These are phyloP conservation scores for Podospora bellae-mahoneyi DNA, from an alignment of 495 filamentous ascomycete species.

Conservation along the genomic window DNA sequence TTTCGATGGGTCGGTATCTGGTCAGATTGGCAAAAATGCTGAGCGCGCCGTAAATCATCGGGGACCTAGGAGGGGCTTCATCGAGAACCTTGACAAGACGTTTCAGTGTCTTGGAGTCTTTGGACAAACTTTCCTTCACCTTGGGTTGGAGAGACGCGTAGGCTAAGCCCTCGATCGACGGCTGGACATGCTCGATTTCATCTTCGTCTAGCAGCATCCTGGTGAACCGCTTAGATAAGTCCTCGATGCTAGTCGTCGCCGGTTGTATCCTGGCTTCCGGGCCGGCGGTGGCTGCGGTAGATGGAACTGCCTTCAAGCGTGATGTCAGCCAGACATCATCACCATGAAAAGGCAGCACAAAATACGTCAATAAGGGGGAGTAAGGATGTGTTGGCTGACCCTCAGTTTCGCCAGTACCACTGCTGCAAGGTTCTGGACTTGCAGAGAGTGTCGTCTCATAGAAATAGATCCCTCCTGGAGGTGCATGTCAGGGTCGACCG, in stretches of 20 bases:
- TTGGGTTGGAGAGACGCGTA: slow-evolving; percentile 79
- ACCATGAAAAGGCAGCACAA: slow-evolving; percentile 18
- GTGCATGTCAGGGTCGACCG: slow-evolving; percentile 36
- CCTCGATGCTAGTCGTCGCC: slow-evolving; percentile 58
- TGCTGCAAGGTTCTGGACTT: slow-evolving; percentile 65
- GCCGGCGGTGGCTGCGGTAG: slow-evolving; percentile 32
- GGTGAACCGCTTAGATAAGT: slow-evolving; percentile 75
- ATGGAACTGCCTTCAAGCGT: slow-evolving; percentile 50
- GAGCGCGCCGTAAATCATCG: slow-evolving; percentile 78
- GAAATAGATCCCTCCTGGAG: slow-evolving; percentile 42
- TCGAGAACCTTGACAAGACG: slow-evolving; percentile 62
- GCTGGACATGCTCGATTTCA: slow-evolving; percentile 54
- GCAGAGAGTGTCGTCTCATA: slow-evolving; percentile 49
- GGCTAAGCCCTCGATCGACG: slow-evolving; percentile 87
- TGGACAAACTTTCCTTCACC: slow-evolving; percentile 74
- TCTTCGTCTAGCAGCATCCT: slow-evolving; percentile 61
- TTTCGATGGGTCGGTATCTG: slow-evolving; percentile 68
- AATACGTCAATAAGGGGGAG: slow-evolving; percentile 16
- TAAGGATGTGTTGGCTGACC: slow-evolving; percentile 40
- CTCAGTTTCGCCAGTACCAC: slow-evolving; percentile 77
- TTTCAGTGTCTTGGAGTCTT: slow-evolving; percentile 62
- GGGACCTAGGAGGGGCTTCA: slow-evolving; percentile 58
- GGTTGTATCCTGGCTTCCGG: slow-evolving; percentile 42
- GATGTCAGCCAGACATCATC: slow-evolving; percentile 46
- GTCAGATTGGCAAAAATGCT: slow-evolving; percentile 82